Percentiles rank a stretch among this genome's conserved stretches.
These are phyloP conservation scores for Rugosomyces carneus DNA, from an alignment of 1,284 basidiomycete species.

Conservation along the genomic window DNA sequence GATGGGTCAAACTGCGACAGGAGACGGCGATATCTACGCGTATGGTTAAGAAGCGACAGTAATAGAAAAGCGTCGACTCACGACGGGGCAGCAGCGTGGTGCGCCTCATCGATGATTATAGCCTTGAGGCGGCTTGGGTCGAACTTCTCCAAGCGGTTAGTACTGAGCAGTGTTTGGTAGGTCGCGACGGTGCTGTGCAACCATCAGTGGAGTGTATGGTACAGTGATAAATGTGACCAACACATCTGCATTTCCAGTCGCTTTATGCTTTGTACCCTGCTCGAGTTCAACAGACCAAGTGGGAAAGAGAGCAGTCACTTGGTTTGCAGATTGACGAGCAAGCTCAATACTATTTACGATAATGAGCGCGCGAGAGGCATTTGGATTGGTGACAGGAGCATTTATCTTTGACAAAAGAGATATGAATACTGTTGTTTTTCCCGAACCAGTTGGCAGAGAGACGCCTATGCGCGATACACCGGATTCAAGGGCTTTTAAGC, in stretches of 20 bases:
- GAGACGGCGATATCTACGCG: constrained; percentile 66
- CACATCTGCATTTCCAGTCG: constrained; percentile 83
- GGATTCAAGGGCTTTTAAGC: constrained; percentile 61
- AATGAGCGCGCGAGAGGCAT: constrained; percentile 62
- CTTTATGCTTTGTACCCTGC: constrained; percentile 73
- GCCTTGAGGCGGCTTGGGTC: constrained; percentile 69
- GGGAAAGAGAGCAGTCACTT: constrained; percentile 66
- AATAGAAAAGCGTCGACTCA: constrained; percentile 30
- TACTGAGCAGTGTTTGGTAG: constrained; percentile 79
- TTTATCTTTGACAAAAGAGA: constrained; percentile 62
- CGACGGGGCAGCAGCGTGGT: constrained; percentile 91
- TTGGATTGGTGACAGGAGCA: constrained; percentile 34
- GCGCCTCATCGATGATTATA: constrained; percentile 90
- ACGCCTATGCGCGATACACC: constrained; percentile 82
- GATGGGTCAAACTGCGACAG: constrained; percentile 69
- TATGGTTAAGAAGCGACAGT: background rate
- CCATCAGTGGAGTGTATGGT: constrained; percentile 3
- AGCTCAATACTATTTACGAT: constrained; percentile 87
- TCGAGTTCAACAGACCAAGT: constrained; percentile 85
- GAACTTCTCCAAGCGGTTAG: constrained; percentile 74
- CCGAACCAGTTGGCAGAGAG: constrained; percentile 86
- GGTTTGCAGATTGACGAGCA: constrained; percentile 80
- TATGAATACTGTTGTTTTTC: constrained; percentile 93
- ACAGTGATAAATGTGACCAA: constrained; percentile 25
- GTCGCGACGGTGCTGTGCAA: constrained; percentile 79